Evolutionary conservation across 2,329 filamentous ascomycete species (phyloP).

Genomic region (Arthrobotrys musiformis): DNA sequence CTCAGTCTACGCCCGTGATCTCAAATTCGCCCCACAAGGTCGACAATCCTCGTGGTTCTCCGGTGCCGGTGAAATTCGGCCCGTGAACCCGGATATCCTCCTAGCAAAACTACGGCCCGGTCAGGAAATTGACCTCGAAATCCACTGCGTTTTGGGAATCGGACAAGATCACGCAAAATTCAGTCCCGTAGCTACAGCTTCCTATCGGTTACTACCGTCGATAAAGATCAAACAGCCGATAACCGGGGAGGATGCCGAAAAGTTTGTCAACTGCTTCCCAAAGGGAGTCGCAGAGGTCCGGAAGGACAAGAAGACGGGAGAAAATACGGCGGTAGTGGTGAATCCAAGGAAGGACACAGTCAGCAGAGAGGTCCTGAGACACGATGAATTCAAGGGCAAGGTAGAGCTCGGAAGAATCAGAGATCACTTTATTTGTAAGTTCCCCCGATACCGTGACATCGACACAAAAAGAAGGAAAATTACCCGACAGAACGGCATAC

Average conservation of each 20-base stretch:
- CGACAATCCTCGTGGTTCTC: slow-evolving; percentile 76
- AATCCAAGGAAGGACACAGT: slow-evolving; percentile 96
- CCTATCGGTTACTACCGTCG: slow-evolving; percentile 87
- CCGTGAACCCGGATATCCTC: slow-evolving; percentile 90
- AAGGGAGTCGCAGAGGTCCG: slow-evolving; percentile 85
- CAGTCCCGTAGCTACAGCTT: slow-evolving; percentile 93
- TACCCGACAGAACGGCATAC: background rate
- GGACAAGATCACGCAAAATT: slow-evolving; percentile 97
- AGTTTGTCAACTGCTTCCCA: slow-evolving; percentile 91
- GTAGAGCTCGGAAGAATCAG: slow-evolving; percentile 89
- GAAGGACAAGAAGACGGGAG: slow-evolving; percentile 77
- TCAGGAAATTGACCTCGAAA: slow-evolving; percentile 84
- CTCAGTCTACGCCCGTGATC: slow-evolving; percentile 81
- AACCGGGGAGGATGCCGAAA: slow-evolving; percentile 83
- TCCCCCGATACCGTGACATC: too few species aligned
- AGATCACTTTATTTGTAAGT: slow-evolving; percentile 88
- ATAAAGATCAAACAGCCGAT: slow-evolving; percentile 88
- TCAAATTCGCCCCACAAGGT: slow-evolving; percentile 80
- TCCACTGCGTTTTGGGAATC: slow-evolving; percentile 95
- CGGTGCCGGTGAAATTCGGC: slow-evolving; percentile 72
- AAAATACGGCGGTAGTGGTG: slow-evolving; percentile 85
- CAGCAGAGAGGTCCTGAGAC: slow-evolving; percentile 88
- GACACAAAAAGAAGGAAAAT: background rate
- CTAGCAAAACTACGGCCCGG: slow-evolving; percentile 92
- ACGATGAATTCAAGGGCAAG: slow-evolving; percentile 93